These are phyloP conservation scores for Cyberlindnera euphorbiae DNA, from an alignment of 805 yeast species.

Conservation along the genomic window DNA sequence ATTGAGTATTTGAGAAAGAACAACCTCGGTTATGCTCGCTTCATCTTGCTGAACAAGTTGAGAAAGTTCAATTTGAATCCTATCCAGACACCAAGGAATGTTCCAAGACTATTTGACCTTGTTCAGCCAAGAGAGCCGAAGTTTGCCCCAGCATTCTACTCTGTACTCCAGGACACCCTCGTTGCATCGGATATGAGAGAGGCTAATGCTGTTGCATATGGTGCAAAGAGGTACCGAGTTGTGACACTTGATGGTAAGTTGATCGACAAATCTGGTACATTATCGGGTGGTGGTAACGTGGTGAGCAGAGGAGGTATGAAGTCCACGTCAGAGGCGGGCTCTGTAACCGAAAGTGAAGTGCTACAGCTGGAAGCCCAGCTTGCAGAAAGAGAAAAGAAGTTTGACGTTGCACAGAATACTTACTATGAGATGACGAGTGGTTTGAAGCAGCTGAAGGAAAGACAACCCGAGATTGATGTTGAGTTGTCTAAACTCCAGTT, in stretches of 20 bases:
- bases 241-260: conserved; percentile 91
- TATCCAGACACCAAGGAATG: conserved; percentile 67
- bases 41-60: conserved; percentile 73
- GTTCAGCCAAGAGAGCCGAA: conserved; percentile 60
- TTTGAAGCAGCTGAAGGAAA: conserved; percentile 52
- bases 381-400: conserved; percentile 47
- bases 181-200: conserved; percentile 75
- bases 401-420: conserved; percentile 44
- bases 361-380: conserved; percentile 48
- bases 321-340: conserved; percentile 32
- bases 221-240: conserved; percentile 74
- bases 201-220: conserved; percentile 87
- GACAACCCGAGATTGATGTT: conserved; percentile 64
- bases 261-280: conserved; percentile 89
- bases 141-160: conserved; percentile 84
- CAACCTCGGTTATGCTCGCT: conserved; percentile 83
- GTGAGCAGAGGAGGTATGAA: conserved; percentile 76
- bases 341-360: conserved; percentile 54
- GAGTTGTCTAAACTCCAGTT: conserved; percentile 52
- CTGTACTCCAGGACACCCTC: conserved; percentile 80
- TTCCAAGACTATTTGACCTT: conserved; percentile 81
- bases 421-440: conserved; percentile 56
- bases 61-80: conserved; percentile 53
- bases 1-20: conserved; percentile 79
- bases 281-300: conserved; percentile 91